Evolutionary conservation across 1,284 basidiomycete species (phyloP).

Genomic region (Golubevia sp.): DNA sequence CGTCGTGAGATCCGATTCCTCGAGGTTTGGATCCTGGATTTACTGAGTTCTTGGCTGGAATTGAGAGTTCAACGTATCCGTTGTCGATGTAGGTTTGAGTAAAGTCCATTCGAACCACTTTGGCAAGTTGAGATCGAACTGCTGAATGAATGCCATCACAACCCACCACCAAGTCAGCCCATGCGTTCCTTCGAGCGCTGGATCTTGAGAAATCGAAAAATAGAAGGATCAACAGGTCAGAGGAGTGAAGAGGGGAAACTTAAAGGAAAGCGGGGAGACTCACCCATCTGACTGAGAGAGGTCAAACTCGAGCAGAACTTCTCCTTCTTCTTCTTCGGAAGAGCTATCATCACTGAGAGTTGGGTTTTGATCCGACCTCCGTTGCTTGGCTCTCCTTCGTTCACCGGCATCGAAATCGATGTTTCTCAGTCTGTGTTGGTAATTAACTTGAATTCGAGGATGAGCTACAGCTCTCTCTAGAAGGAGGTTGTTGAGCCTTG

Average conservation of each 20-base stretch:
- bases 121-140: constrained; percentile 29
- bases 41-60: constrained; percentile 28
- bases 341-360: background rate
- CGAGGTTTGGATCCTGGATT: constrained; percentile 14
- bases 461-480: constrained; percentile 35
- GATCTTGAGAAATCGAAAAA: background rate
- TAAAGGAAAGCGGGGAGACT: background rate
- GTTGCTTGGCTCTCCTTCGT: background rate
- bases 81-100: constrained; percentile 49
- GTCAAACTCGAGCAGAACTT: background rate
- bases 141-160: constrained; percentile 48
- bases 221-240: background rate
- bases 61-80: constrained; percentile 49
- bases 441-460: constrained; percentile 28
- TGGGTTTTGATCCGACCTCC: background rate
- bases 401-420: constrained; percentile 25
- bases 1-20: constrained; percentile 16
- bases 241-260: background rate
- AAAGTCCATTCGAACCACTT: constrained; percentile 30
- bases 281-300: background rate
- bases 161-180: constrained; percentile 37
- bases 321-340: background rate
- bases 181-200: too few species aligned
- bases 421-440: constrained; percentile 29
- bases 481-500: constrained; percentile 39